Conservation (phyloP, 2,329 filamentous ascomycete species). For the Ophiostoma perfectum region DNA sequence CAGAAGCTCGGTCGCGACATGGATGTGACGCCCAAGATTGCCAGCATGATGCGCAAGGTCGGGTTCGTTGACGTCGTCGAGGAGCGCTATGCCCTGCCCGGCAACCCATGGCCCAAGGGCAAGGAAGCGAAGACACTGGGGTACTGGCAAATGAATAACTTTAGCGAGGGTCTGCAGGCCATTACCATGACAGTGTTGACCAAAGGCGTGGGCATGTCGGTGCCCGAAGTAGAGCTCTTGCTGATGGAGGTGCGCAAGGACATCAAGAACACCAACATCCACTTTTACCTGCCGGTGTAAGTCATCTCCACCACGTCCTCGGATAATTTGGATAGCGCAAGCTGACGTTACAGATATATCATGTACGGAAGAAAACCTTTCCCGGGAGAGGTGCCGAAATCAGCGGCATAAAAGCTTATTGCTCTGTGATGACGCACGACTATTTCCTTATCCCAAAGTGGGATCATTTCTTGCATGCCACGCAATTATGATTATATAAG, state of each 20-base stretch:
- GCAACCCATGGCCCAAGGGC: conserved; percentile 32
- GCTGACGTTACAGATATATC: conserved; percentile 19
- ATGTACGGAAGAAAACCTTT: conserved; percentile 28
- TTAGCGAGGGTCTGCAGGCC: conserved; percentile 30
- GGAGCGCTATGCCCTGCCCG: conserved; percentile 29
- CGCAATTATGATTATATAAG: too few relatives aligned
- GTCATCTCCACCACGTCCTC: background rate
- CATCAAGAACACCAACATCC: conserved; percentile 26
- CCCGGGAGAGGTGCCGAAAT: conserved; percentile 15
- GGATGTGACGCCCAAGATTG: conserved; percentile 31
- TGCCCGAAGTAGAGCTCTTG: conserved; percentile 29
- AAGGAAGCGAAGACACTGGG: conserved; percentile 30
- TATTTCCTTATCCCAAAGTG: too few relatives aligned
- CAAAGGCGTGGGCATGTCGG: conserved; percentile 29
- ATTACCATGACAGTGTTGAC: conserved; percentile 30
- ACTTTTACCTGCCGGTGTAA: conserved; percentile 27
- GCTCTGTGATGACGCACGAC: too few relatives aligned
- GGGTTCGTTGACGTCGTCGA: conserved; percentile 33
- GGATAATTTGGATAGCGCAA: too few relatives aligned
- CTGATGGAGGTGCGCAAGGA: conserved; percentile 28
- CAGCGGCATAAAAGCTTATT: background rate
- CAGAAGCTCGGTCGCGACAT: conserved; percentile 33
- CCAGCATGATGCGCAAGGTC: conserved; percentile 29
- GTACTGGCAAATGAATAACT: conserved; percentile 31
- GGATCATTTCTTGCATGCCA: too few relatives aligned